A percentile compares a stretch with the other conserved stretches of the same genome.
Evolutionary conservation across 805 yeast species (phyloP).

Genomic region (Starmerella vaccinii): DNA sequence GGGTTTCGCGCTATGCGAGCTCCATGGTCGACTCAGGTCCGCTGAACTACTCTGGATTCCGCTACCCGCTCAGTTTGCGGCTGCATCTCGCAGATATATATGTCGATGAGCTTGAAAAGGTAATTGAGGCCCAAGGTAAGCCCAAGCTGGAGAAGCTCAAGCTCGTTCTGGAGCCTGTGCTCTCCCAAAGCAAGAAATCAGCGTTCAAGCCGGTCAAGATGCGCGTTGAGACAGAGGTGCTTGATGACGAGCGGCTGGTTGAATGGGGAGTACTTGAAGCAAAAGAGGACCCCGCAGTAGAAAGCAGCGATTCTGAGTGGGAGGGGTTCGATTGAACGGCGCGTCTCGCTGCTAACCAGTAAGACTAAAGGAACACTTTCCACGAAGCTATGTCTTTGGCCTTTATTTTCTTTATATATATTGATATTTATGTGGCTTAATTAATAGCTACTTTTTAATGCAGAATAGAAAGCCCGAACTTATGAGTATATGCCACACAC

Average conservation of each 20-base stretch:
- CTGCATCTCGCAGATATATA: slow-evolving; percentile 77
- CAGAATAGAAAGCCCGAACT: background rate
- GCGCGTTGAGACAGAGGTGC: slow-evolving; percentile 55
- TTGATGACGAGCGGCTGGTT: slow-evolving; percentile 51
- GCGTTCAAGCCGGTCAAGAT: slow-evolving; percentile 53
- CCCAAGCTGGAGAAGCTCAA: slow-evolving; percentile 41
- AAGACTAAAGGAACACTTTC: too few relatives aligned
- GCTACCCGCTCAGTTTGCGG: slow-evolving; percentile 64
- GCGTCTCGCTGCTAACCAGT: too few relatives aligned
- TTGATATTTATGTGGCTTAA: background rate
- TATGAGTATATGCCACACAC: background rate
- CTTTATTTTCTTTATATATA: background rate
- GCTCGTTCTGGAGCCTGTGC: slow-evolving; percentile 51
- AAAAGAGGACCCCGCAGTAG: slow-evolving; percentile 18
- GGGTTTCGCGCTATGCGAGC: slow-evolving; percentile 43
- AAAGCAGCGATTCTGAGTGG: slow-evolving; percentile 21
- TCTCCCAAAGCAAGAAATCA: slow-evolving; percentile 38
- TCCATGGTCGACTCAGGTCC: slow-evolving; percentile 35
- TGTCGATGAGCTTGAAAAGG: slow-evolving; percentile 71
- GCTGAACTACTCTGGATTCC: slow-evolving; percentile 42
- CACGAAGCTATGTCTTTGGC: too few relatives aligned
- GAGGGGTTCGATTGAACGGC: slow-evolving; percentile 29
- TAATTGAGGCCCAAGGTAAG: slow-evolving; percentile 40
- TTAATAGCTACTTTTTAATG: background rate
- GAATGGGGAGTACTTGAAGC: slow-evolving; percentile 44